phyloP scores from a whole-genome alignment of 1,139 yeast species.

The Torulaspora globosa region DNA sequence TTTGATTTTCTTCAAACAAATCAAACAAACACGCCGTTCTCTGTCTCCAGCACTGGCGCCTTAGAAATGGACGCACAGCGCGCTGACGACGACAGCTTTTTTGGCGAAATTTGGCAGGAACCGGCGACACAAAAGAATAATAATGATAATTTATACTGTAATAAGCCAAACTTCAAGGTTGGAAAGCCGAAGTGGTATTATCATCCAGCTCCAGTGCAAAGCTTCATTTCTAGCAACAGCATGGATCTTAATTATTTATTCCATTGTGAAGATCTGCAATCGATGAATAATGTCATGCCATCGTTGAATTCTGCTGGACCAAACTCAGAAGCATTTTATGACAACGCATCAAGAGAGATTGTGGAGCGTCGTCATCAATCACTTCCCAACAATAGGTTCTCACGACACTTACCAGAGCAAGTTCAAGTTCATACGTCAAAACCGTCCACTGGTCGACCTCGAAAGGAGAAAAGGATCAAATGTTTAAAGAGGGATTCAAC shows the following conservation, averaged over 20 bases:
- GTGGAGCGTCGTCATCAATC: background rate
- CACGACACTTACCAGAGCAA: background rate
- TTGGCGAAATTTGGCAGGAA: background rate
- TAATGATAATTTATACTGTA: slow-evolving; percentile 1
- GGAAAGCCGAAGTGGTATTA: slow-evolving; percentile 6
- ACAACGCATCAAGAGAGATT: background rate
- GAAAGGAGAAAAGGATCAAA: slow-evolving; percentile 14
- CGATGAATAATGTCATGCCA: background rate
- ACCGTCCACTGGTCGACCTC: slow-evolving; percentile 10
- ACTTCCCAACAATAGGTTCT: background rate
- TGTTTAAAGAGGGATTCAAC: slow-evolving; percentile 14
- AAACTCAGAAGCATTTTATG: background rate
- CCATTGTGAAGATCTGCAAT: slow-evolving; percentile 1
- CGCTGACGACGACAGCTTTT: background rate
- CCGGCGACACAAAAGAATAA: slow-evolving; percentile 13
- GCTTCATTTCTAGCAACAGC: slow-evolving; percentile 6
- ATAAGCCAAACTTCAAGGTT: slow-evolving; percentile 8
- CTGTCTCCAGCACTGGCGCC: slow-evolving; percentile 10
- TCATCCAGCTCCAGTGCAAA: slow-evolving; percentile 4
- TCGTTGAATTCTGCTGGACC: background rate
- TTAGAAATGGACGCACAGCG: slow-evolving; percentile 8
- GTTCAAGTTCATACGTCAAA: background rate
- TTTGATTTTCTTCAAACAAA: background rate
- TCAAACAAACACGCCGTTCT: slow-evolving; percentile 1
- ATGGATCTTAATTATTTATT: slow-evolving; percentile 14